These are phyloP conservation scores for Centaurea solstitialis DNA, from an alignment of 129 eudicot species.

Conservation along the genomic window DNA sequence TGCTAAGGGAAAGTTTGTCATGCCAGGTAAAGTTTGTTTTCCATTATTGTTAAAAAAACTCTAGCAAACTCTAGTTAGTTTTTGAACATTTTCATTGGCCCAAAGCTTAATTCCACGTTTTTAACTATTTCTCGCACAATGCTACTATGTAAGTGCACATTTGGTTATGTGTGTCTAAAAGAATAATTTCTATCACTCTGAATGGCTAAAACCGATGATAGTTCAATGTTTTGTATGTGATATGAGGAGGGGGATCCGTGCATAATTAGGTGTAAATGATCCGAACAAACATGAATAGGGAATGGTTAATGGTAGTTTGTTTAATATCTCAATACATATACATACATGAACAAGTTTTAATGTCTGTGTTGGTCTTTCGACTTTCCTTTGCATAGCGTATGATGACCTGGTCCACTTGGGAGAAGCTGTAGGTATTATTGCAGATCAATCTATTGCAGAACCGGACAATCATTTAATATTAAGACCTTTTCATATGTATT, in stretches of 20 bases:
- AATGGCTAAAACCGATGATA: not conserved
- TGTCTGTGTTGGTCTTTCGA: not conserved
- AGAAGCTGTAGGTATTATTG: not conserved
- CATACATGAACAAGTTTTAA: not conserved
- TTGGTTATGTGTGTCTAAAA: not conserved
- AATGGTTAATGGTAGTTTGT: not conserved
- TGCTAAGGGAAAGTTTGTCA: conserved; percentile 93
- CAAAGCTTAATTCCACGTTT: not conserved
- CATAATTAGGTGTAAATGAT: not conserved
- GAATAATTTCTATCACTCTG: not conserved
- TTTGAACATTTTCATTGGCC: not conserved
- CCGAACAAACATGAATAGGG: not conserved
- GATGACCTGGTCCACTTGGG: not conserved
- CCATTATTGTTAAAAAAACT: not conserved
- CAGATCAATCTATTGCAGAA: not conserved
- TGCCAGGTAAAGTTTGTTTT: conserved; percentile 71
- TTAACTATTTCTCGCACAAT: not conserved
- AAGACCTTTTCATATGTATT: conserved; percentile 19
- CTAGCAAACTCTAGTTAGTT: not conserved
- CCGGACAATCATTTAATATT: not conserved
- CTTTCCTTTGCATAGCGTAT: not conserved
- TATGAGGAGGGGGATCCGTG: not conserved
- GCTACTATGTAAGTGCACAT: not conserved
- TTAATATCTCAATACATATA: not conserved
- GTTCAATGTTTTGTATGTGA: not conserved